Conservation (phyloP, 306 rosid genomes). For the Macrotyloma uniflorum region DNA sequence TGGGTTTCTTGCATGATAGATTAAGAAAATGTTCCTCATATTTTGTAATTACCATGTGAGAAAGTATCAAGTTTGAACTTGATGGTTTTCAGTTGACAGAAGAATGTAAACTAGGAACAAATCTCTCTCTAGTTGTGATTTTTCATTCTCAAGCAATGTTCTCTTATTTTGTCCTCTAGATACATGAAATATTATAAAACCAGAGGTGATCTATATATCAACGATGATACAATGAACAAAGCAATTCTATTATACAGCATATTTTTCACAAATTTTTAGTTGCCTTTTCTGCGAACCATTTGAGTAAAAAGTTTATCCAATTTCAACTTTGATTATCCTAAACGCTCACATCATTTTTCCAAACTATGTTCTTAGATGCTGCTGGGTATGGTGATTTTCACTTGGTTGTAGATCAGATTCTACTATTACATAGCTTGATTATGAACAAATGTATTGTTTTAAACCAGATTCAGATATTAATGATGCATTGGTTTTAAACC, state of each 20-base stretch:
- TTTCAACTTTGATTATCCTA: not conserved
- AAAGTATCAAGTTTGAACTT: slow-evolving; percentile 43
- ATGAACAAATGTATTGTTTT: not conserved
- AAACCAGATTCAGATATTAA: not conserved
- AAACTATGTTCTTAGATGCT: not conserved
- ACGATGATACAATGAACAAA: slow-evolving; percentile 15
- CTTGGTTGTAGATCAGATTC: slow-evolving; percentile 12
- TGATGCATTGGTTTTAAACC: not conserved
- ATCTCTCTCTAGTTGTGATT: slow-evolving; percentile 38
- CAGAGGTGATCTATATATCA: slow-evolving; percentile 29
- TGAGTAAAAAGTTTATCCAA: not conserved
- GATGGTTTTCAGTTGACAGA: slow-evolving; percentile 39
- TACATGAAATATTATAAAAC: slow-evolving; percentile 27
- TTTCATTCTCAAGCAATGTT: slow-evolving; percentile 46
- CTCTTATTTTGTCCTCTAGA: slow-evolving; percentile 43
- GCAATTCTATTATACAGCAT: slow-evolving; percentile 23
- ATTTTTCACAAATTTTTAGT: slow-evolving; percentile 3
- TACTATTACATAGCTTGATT: not conserved
- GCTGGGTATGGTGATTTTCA: not conserved
- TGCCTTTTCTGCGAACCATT: slow-evolving; percentile 13
- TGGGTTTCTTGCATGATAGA: slow-evolving; percentile 86
- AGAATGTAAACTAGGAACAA: slow-evolving; percentile 51
- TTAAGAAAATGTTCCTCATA: slow-evolving; percentile 29
- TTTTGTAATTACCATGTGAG: slow-evolving; percentile 51
- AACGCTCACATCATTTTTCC: not conserved